Conservation (phyloP, 441 rosid species). For the Populus hybrid region DNA sequence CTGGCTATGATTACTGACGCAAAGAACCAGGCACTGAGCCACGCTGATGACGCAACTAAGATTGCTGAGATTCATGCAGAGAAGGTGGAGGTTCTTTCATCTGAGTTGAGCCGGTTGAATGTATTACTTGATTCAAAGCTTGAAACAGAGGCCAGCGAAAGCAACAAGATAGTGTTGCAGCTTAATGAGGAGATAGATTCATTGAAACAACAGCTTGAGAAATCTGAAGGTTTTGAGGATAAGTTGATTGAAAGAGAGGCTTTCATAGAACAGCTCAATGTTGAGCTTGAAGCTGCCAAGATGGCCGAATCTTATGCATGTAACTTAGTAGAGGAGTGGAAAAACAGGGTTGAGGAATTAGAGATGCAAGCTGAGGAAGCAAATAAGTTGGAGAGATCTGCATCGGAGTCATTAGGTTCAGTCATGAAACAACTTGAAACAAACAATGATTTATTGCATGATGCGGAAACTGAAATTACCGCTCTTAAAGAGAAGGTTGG, state of each 20-base stretch:
- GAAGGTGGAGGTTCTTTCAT: slow-evolving; percentile 69
- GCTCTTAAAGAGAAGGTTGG: slow-evolving; percentile 67
- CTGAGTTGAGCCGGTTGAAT: slow-evolving; percentile 62
- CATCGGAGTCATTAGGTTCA: slow-evolving; percentile 66
- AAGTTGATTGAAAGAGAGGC: slow-evolving; percentile 59
- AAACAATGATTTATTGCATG: slow-evolving; percentile 55
- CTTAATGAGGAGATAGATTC: slow-evolving; percentile 54
- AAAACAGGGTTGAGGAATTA: slow-evolving; percentile 52
- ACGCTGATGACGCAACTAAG: slow-evolving; percentile 85
- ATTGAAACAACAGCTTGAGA: slow-evolving; percentile 55
- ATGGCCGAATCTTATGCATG: slow-evolving; percentile 81
- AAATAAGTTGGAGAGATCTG: slow-evolving; percentile 60
- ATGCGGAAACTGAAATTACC: slow-evolving; percentile 57
- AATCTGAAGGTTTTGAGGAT: slow-evolving; percentile 44
- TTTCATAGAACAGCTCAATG: slow-evolving; percentile 62
- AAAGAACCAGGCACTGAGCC: slow-evolving; percentile 73
- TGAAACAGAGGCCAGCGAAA: slow-evolving; percentile 49
- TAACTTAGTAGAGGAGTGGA: slow-evolving; percentile 62
- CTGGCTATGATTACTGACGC: slow-evolving; percentile 68
- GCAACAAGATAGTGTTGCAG: slow-evolving; percentile 40
- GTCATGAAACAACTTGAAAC: slow-evolving; percentile 73
- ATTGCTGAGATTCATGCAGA: slow-evolving; percentile 79
- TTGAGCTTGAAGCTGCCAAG: slow-evolving; percentile 80
- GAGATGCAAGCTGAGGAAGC: slow-evolving; percentile 59
- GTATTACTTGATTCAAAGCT: slow-evolving; percentile 60